Evolutionary conservation across 768 basidiomycete species (phyloP), one percentile per base, ranked within the genome.

Genomic region (Tulasnella calospora): DNA sequence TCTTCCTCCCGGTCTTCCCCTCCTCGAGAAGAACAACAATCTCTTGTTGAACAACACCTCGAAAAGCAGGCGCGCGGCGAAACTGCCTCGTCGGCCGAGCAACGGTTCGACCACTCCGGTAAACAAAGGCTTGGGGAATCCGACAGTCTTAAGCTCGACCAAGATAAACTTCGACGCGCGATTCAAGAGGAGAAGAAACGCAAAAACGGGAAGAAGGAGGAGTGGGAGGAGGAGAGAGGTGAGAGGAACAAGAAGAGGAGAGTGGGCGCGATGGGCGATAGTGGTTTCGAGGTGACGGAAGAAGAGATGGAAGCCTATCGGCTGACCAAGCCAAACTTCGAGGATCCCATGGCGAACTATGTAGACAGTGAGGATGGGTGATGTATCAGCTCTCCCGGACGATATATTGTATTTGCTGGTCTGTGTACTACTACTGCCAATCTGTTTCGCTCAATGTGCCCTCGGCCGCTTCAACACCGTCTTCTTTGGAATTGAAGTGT

Each of bases 341-440:
- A 78, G 13, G 78, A 78, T 74, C 78, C 78, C 30, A 78, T 78
- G 78, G 78, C 78, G 44, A 78, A 78, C 55, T 78, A 78, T 44
- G 72, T 73, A 4, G 78, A 78, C 33, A 51, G 47, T 19, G 78
- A 78, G 41, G 72, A 74, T 40, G 12, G 23, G 41, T 73, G 33
- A 33, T 55, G n/a, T n/a, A n/a, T 76, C 30, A 30, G 30, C 46
- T 30, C 9, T 40, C 30, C 35, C 17, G 30, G 23, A 27, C 35
- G 12, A 21, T 76, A 51, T 76, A 76, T 57, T 76, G 27, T 76
- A 51, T 51, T 57, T 7, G 15, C 35, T 61, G 30, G 30, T n/a
- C 55, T 67, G 1, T 36, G 47, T 51, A 7, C 74, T 23, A 57
- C 15, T 76, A 57, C 21, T 76, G 23, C 4, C 41, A 7, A 12